Base-by-base conservation (phyloP, 2,329 filamentous ascomycete species). In the Zasmidium angulare region DNA sequence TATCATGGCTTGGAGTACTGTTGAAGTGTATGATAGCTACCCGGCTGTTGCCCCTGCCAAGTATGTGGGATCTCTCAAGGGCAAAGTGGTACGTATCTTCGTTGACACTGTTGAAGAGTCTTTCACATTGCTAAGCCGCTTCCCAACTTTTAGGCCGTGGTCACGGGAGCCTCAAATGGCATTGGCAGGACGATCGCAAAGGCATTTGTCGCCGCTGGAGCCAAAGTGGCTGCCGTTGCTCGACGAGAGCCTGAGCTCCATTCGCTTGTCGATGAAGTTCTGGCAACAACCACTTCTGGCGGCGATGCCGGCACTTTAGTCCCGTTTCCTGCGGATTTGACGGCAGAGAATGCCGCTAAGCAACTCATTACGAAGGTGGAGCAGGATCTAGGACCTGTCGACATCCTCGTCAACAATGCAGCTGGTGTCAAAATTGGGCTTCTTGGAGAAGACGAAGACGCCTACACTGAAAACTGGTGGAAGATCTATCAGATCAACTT, bases 401-500 rank as follows among this genome's bases (percentile, higher is more conserved):
- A 58, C 24, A 53, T 63, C 6, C 48, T 60, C 2, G 26, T 60
- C 53, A 56, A 54, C 46, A 62, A 63, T 36, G 62, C 63, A 1
- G 61, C 56, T 23, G 58, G 62, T 46, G 40, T 61, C 1, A 62
- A 65, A 7, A 36, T 66, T 17, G 29, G 53, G 2, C 54, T 58
- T 10, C 21, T 62, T 21, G 26, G 26, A 4, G 49, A 24, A 2
- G 23, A 22, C 49, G 59, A 64, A 31, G 62, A 63, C 12, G 58
- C 10, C 29, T 58, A 62, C 29, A 14, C 67, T 22, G 61, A 63
- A 21, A 57, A 60, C 47, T 69, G 64, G 67, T 69, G 67, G 67
- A 59, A 56, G 31, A 59, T 67, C 29, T 60, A 66, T 55, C 64
- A 69, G 22, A 53, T 69, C 56, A 68, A 68, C 22, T 62, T 69